Evolutionary conservation across 1,139 yeast species (phyloP), one percentile per base, ranked within the genome.

Genomic region (Petasospora fabianii): DNA sequence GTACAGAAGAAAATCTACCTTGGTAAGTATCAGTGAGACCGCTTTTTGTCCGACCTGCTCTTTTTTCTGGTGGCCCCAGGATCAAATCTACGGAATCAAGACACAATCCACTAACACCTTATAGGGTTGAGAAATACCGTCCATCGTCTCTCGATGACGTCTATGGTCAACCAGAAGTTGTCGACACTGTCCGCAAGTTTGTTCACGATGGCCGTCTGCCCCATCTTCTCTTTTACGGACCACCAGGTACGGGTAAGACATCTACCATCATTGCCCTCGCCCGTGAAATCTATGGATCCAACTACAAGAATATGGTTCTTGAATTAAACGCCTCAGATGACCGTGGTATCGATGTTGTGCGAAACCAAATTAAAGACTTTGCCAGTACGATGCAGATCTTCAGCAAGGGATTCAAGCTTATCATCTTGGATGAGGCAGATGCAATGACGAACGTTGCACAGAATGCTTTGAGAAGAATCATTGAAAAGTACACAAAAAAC

Each of bases 401-500:
- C 64, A 60, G 69, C 17, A 64, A 66, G 42, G 88, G 92, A 13
- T 92, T 90, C 71, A 94, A 94, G 58, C 69, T 94, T 51, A 84
- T 94, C 44, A 87, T 94, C 26, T 69, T 94, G 49, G 99, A 94
- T 65, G 99, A 94, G 65, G 98, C 98, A 0, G 98, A 94, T 64
- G 95, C 98, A 32, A 94, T 94, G 98, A 92, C 99, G 2, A 81
- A 84, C 44, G 95, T 84, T 9, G 98, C 99, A 0, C 96, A 94
- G 61, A 92, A 92, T 59, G 96, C 98, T 1, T 68, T 94, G 48
- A 75, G 99, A 62, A 69, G 99, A 55, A 73, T 78, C 53, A 94
- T 94, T 61, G 99, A 94, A 61, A 88, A 86, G 58, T 92, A 87
- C 59, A 90, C 98, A 20, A 84, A 86, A 56, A 90, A 90, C 62